Evolutionary conservation across 441 rosid genomes (phyloP), one percentile per base, ranked within the genome.

Genomic region (Populus hybrid): DNA sequence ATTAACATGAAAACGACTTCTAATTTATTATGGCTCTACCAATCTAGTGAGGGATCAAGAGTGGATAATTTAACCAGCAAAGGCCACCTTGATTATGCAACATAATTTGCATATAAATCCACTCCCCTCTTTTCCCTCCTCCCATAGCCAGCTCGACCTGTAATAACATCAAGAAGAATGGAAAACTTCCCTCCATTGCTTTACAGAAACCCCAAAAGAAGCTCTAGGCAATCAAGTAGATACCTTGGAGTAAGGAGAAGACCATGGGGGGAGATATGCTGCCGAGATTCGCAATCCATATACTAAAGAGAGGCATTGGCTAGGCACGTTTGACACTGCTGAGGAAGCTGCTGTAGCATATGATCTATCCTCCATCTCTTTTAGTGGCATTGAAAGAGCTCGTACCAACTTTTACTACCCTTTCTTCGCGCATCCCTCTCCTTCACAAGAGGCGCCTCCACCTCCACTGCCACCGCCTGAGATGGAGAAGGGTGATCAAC

Each of bases 221-320:
- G 80, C 80, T 75, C 76, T 6, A 80, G 82, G 77, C 83, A 76
- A 50, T 83, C 82, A 3, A 80, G 82, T 14, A 20, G 40, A 64
- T 83, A 83, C 56, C 80, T 83, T 1, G 82, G 86, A 31, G 82
- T 83, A 11, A 72, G 82, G 45, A 64, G 80, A 29, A 45, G 84
- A 78, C 86, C 77, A 4, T 78, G 82, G 84, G 84, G 86, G 35
- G n/a, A 73, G 86, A 20, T 83, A 78, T 33, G 84, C 84, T 0
- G 82, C 84, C 0, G 84, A 81, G 64, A 81, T 71, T 53, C 59
- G 84, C 65, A 83, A 81, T 68, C 84, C 82, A 0, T 33, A 35
- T 2, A 76, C 79, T 29, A 29, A 29, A 29, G 31, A 29, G 31
- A 29, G 31, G 31, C 31, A 29, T 29, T 29, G 31, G 31, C 31